These are phyloP conservation scores for Amoebophrya sp. DNA, from an alignment of 169 alveolate species.

Conservation along the genomic window DNA sequence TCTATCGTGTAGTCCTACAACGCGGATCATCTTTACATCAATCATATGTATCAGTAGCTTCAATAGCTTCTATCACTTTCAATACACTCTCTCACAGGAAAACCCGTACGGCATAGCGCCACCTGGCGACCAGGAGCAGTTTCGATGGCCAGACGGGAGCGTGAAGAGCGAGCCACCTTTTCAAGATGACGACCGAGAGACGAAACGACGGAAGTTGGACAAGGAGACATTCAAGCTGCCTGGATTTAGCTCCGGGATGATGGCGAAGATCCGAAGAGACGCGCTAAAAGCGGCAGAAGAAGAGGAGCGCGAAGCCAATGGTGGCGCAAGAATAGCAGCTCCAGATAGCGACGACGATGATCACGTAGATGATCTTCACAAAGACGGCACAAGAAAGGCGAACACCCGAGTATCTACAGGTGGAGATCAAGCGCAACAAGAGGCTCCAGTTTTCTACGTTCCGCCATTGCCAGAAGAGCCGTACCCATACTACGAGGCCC, in stretches of 20 bases:
- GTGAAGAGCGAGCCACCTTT: background rate
- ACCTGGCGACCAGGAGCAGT: background rate
- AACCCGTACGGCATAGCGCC: background rate
- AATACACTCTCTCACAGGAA: background rate
- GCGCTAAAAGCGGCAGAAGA: background rate
- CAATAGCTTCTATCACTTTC: no score
- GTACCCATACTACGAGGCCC: background rate
- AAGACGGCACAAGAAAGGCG: background rate
- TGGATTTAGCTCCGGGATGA: background rate
- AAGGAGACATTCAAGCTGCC: background rate
- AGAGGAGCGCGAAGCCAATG: background rate
- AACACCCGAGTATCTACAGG: background rate
- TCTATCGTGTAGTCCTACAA: no score
- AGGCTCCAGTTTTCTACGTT: background rate
- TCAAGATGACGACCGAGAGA: background rate
- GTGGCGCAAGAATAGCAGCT: no score
- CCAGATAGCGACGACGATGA: background rate
- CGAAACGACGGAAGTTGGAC: background rate
- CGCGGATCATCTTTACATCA: no score
- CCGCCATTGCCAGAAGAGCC: background rate
- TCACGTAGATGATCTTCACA: background rate
- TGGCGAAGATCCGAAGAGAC: conserved; percentile 16
- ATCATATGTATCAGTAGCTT: no score
- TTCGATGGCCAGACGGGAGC: conserved; percentile 8
- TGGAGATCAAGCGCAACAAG: background rate